A percentile compares a stretch with the other conserved stretches of the same genome.
Evolutionary conservation across 2,329 filamentous ascomycete genomes (phyloP).

Genomic region (Colletotrichum shisoi): DNA sequence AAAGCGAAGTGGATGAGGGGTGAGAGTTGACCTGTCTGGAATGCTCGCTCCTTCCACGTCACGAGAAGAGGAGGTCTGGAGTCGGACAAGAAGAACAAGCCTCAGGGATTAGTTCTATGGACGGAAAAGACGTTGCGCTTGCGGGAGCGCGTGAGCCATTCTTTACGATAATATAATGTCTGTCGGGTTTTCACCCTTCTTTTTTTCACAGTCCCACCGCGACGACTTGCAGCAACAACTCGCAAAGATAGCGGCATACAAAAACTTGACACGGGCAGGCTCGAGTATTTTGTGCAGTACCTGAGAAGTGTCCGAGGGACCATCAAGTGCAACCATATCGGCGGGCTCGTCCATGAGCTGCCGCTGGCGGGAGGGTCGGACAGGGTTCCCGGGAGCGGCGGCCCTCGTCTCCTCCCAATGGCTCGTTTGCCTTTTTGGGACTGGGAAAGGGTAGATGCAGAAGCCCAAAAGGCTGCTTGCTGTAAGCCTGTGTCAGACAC

Average conservation of each 20-base stretch:
- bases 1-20: constrained; percentile 18
- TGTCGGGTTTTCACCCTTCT: no score
- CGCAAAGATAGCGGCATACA: not conserved
- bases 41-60: constrained; percentile 8
- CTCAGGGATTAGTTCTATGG: not conserved
- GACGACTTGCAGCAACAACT: not conserved
- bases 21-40: constrained; percentile 12
- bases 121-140: not conserved
- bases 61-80: not conserved
- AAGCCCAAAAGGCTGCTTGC: constrained; percentile 12
- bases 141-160: not conserved
- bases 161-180: not conserved
- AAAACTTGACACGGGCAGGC: not conserved
- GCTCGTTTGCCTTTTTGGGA: constrained; percentile 17
- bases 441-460: constrained; percentile 12
- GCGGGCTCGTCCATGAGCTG: constrained; percentile 9
- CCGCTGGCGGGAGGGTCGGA: constrained; percentile 28
- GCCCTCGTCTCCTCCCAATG: constrained; percentile 26
- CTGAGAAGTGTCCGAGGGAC: constrained; percentile 9
- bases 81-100: constrained; percentile 7
- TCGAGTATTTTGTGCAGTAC: constrained; percentile 9
- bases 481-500: constrained; percentile 3
- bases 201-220: not conserved
- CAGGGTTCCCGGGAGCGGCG: constrained; percentile 22
- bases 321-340: constrained; percentile 20